Percentiles rank a stretch among this genome's conserved stretches.
Evolutionary conservation across 2,329 filamentous ascomycete genomes (phyloP).

Genomic region (Trichoderma sp.): DNA sequence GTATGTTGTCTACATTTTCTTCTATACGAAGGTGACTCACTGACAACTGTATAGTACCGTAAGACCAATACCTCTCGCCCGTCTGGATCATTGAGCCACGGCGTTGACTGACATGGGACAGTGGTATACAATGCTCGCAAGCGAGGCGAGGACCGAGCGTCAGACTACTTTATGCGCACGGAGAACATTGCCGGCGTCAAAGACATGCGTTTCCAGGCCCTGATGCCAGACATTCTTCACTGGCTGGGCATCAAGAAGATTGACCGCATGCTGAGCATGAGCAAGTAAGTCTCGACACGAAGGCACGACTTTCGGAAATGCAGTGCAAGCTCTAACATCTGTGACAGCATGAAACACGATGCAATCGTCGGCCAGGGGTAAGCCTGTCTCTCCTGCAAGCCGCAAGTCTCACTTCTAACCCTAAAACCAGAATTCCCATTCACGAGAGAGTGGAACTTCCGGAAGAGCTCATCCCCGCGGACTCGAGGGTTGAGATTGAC

Average conservation of each 20-base stretch:
- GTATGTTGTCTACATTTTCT: conserved; percentile 52
- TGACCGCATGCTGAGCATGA: conserved; percentile 98
- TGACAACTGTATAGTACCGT: conserved; percentile 50
- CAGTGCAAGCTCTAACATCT: background rate
- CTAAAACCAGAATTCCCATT: conserved; percentile 68
- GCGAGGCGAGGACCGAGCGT: conserved; percentile 76
- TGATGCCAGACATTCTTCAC: conserved; percentile 97
- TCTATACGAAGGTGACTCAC: conserved; percentile 28
- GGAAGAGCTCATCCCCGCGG: conserved; percentile 88
- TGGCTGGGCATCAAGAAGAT: conserved; percentile 99
- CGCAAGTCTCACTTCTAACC: background rate
- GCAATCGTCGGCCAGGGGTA: conserved; percentile 82
- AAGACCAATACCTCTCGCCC: conserved; percentile 32
- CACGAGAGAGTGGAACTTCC: conserved; percentile 89
- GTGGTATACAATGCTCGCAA: conserved; percentile 80
- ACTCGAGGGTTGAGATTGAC: conserved; percentile 97
- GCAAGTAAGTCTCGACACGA: conserved; percentile 61
- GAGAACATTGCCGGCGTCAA: conserved; percentile 98
- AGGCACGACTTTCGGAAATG: background rate
- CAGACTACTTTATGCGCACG: conserved; percentile 95
- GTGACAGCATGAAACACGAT: conserved; percentile 80
- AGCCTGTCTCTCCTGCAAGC: conserved; percentile 34
- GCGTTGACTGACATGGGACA: conserved; percentile 12
- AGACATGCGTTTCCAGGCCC: conserved; percentile 94
- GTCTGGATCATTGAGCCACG: background rate